A percentile compares a stretch with the other conserved stretches of the same genome.
Conservation (phyloP, 371 early-diverging fungal species). For the Nosema muscidifuracis region DNA sequence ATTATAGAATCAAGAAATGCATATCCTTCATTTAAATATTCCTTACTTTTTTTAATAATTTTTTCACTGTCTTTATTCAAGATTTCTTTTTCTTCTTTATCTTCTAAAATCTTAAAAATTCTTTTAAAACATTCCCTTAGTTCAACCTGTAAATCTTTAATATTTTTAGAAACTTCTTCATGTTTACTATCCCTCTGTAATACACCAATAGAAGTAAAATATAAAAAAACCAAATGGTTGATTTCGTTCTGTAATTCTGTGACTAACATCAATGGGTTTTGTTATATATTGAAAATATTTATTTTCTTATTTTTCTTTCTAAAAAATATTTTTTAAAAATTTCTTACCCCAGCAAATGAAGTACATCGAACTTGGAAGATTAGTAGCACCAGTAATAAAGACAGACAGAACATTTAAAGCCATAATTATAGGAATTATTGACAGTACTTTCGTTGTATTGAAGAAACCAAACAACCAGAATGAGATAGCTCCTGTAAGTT, state of each 20-base stretch:
- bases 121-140: conserved; percentile 25
- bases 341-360: conserved; percentile 21
- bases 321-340: too few relatives aligned
- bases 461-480: conserved; percentile 26
- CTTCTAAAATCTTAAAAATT: conserved; percentile 28
- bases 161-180: conserved; percentile 2
- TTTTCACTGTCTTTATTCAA: too few relatives aligned
- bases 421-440: conserved; percentile 47
- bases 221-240: conserved; percentile 46
- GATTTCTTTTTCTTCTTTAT: background rate
- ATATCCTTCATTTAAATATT: conserved; percentile 8
- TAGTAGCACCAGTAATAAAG: conserved; percentile 20
- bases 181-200: conserved; percentile 36
- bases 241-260: conserved; percentile 37
- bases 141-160: conserved; percentile 22
- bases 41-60: background rate
- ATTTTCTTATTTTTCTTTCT: too few relatives aligned
- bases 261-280: conserved; percentile 15
- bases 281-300: too few relatives aligned
- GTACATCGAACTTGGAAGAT: conserved; percentile 44
- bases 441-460: conserved; percentile 42
- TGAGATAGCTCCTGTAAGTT: conserved; percentile 22
- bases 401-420: conserved; percentile 26
- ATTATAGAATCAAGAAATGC: background rate
- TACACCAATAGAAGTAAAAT: conserved; percentile 49